A percentile compares a stretch with the other conserved stretches of the same genome.
Conservation (phyloP, 2,329 filamentous ascomycete genomes). For the Aureobasidium lini region DNA sequence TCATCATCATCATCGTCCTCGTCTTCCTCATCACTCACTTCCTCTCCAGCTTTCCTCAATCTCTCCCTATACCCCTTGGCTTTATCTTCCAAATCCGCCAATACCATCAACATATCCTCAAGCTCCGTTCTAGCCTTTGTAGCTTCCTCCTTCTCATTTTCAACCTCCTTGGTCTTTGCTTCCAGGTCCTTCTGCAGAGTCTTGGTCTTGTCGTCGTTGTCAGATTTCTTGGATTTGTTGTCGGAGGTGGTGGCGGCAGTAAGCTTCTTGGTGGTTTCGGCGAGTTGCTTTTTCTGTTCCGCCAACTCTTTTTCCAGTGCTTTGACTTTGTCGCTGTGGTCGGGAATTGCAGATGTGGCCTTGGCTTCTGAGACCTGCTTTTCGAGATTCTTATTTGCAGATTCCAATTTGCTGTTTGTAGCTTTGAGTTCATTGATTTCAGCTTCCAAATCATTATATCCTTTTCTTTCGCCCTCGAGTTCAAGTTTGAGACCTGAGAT, state of each 20-base stretch:
- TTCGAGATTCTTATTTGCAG: conserved; percentile 15
- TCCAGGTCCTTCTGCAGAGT: conserved; percentile 14
- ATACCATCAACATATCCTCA: conserved; percentile 42
- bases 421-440: conserved; percentile 14
- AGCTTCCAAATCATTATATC: conserved; percentile 16
- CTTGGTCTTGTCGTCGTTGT: neutral
- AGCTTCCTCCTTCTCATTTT: conserved; percentile 34
- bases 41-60: conserved; percentile 23
- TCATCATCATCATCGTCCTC: conserved; percentile 23
- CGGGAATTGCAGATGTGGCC: neutral
- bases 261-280: conserved; percentile 9
- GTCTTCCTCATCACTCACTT: conserved; percentile 26
- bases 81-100: conserved; percentile 42
- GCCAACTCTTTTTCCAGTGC: neutral
- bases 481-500: conserved; percentile 19
- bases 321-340: conserved; percentile 5
- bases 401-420: conserved; percentile 12
- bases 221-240: conserved; percentile 7
- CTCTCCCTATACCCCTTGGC: conserved; percentile 21
- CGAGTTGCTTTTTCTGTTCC: neutral
- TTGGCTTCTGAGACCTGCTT: neutral
- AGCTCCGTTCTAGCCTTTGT: conserved; percentile 35
- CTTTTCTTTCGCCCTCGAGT: conserved; percentile 17
- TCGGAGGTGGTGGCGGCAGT: neutral
- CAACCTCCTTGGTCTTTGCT: conserved; percentile 25